phyloP scores from a whole-genome alignment of 2,329 filamentous ascomycete species.

The Monosporascus sp. region DNA sequence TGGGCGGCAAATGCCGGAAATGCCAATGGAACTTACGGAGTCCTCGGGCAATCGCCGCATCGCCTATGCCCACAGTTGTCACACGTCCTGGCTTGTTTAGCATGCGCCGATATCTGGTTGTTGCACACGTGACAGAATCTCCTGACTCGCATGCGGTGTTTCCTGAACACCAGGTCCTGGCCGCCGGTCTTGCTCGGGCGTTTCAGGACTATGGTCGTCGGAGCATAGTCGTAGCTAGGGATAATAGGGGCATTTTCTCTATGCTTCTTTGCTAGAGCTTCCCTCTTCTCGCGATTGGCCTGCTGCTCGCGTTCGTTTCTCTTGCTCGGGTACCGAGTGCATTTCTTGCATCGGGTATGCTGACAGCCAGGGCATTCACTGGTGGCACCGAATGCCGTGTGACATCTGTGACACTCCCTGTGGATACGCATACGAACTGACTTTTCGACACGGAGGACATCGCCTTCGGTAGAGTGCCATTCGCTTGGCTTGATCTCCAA shows the following conservation, averaged over 20 bases:
- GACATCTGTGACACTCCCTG: constrained; percentile 76
- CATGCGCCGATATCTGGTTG: constrained; percentile 52
- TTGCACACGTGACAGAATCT: constrained; percentile 73
- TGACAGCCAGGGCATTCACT: constrained; percentile 73
- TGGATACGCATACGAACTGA: constrained; percentile 74
- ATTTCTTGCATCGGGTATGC: constrained; percentile 76
- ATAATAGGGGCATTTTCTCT: constrained; percentile 52
- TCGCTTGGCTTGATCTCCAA: constrained; percentile 50
- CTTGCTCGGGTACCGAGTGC: constrained; percentile 67
- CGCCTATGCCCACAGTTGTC: constrained; percentile 64
- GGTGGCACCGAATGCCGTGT: constrained; percentile 64
- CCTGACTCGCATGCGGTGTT: constrained; percentile 66
- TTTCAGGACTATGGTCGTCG: constrained; percentile 50
- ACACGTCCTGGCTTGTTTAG: constrained; percentile 52
- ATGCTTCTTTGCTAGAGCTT: constrained; percentile 47
- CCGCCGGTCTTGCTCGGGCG: constrained; percentile 61
- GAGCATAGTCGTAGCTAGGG: constrained; percentile 44
- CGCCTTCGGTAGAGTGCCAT: constrained; percentile 48
- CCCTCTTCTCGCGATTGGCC: constrained; percentile 46
- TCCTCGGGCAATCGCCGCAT: constrained; percentile 75
- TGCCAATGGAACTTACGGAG: constrained; percentile 56
- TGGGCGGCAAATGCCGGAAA: background rate
- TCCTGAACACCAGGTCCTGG: constrained; percentile 67
- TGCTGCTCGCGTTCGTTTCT: constrained; percentile 51
- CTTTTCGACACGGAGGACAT: constrained; percentile 64